Evolutionary conservation across 1,139 yeast genomes (phyloP), one percentile per base, ranked within the genome.

Genomic region (Kodamaea sp.): DNA sequence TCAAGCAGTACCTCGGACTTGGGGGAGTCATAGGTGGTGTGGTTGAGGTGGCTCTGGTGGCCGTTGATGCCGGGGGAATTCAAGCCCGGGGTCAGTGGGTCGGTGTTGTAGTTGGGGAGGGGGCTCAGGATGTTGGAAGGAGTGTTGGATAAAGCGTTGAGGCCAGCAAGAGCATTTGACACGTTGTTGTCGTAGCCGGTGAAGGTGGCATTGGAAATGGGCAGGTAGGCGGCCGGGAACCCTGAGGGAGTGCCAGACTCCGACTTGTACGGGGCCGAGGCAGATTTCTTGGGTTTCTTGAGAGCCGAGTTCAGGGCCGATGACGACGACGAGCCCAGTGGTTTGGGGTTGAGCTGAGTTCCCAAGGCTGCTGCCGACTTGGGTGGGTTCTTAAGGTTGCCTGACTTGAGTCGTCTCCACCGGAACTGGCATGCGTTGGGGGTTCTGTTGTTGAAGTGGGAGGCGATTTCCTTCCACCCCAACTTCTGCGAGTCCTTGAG

Each of bases 371-470:
- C 59, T 3, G 67, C 70, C 31, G 71, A 65, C 43, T 73, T 73
- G 4, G 81, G 78, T 7, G 76, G 75, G 45, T 70, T 70, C 57
- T 80, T 80, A 48, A 80, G 61, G 45, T 78, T 77, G 1, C 86
- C 86, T 9, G 78, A 72, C 55, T 78, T 77, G 39, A 84, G 66
- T 39, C 90, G 59, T 58, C 90, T 71, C 90, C 90, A 83, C 51
- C 90, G 70, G 50, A 83, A 83, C 57, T 83, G 90, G 47, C 89
- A 83, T 4, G 89, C 89, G 50, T 83, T 83, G 25, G 88, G 85
- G 1, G 89, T 83, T 57, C 90, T 64, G 55, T 79, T 78, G 34
- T 67, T 69, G 57, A 82, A 83, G 50, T 81, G 78, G 35, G 77
- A 69, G 8, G 88, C 81, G 34, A 83, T 82, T 45, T 82, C 88